phyloP scores from a whole-genome alignment of 2,329 filamentous ascomycete genomes.

The Sphaerostilbella broomeana region DNA sequence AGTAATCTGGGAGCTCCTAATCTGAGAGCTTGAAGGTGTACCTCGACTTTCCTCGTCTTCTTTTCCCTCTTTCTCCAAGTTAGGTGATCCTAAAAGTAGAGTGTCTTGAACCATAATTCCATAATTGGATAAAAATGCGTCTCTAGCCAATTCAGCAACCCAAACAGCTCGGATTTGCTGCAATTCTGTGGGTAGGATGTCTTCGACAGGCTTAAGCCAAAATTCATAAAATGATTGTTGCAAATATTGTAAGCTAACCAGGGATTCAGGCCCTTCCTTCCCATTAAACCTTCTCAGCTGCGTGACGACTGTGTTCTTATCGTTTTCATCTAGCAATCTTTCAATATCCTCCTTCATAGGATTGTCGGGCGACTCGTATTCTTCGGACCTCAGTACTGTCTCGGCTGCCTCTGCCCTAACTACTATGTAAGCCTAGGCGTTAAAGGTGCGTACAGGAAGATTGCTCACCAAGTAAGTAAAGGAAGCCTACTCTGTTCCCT shows the following conservation, averaged over 20 bases:
- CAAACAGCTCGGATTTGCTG: conserved; percentile 21
- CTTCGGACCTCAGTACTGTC: conserved; percentile 2
- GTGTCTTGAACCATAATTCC: conserved; percentile 30
- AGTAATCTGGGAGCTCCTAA: conserved; percentile 6
- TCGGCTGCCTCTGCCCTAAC: conserved; percentile 23
- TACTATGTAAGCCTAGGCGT: neutral
- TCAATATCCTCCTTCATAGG: conserved; percentile 24
- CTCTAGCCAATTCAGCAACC: conserved; percentile 28
- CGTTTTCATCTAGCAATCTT: conserved; percentile 21
- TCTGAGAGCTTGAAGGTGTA: conserved; percentile 11
- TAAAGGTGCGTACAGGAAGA: neutral
- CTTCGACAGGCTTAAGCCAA: conserved; percentile 26
- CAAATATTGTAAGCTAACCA: conserved; percentile 23
- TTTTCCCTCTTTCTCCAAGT: conserved; percentile 7
- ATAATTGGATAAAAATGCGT: conserved; percentile 29
- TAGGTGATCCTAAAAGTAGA: conserved; percentile 23
- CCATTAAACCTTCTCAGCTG: conserved; percentile 23
- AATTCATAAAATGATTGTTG: conserved; percentile 24
- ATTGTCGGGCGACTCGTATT: conserved; percentile 14
- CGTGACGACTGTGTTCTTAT: conserved; percentile 24
- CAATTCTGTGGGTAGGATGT: conserved; percentile 19
- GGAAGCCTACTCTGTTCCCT: conserved; percentile 21
- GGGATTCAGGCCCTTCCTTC: conserved; percentile 19
- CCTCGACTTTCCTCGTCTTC: conserved; percentile 13
- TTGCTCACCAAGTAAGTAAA: conserved; percentile 29